Base-by-base conservation (phyloP, 306 rosid species). In the Lablab purpureus region DNA sequence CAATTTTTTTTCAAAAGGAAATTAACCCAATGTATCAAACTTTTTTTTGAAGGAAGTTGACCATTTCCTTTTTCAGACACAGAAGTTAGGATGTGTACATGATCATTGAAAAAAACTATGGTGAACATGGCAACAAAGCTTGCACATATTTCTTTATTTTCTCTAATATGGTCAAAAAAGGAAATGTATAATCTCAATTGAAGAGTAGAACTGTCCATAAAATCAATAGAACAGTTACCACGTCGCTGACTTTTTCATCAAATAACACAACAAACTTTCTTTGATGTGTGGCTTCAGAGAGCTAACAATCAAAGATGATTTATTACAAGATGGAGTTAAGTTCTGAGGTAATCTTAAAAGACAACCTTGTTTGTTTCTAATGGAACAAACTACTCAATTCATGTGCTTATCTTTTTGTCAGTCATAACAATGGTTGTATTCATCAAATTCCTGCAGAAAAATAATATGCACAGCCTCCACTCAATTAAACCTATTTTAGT, bases 391-490 rank as follows among this genome's bases (percentile, higher is more conserved):
- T 4, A 41, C 41, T 36, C 40, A 25, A 32, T 55, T 23, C 17
- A n/a, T 77, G 46, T 77, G 46, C 18, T 52, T 40, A 40, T 25
- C 36, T 15, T 51, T 52, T 77, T 51, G 25, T 21, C 58, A 40
- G 25, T 37, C 27, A 15, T 32, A 22, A 64, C 51, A 32, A 75
- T 28, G 0, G 18, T 64, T 76, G 51, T 70, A 60, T 37, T 88
- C 83, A 73, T 90, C 81, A 65, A 90, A 84, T 45, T 90, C 91
- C 84, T 88, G 81, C 5, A 84, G 85, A 84, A 85, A 85, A 84
- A 88, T 89, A 68, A 85, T 85, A 71, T 40, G 55, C n/a, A 21
- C 51, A 10, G 66, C 47, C 30, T 49, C 52, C 45, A 34, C 9
- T 21, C 22, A 50, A 50, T 30, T 30, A 2, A 30, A 30, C 3